phyloP scores from a whole-genome alignment of 2,329 filamentous ascomycete genomes.

The Microcyclospora tardicrescens region DNA sequence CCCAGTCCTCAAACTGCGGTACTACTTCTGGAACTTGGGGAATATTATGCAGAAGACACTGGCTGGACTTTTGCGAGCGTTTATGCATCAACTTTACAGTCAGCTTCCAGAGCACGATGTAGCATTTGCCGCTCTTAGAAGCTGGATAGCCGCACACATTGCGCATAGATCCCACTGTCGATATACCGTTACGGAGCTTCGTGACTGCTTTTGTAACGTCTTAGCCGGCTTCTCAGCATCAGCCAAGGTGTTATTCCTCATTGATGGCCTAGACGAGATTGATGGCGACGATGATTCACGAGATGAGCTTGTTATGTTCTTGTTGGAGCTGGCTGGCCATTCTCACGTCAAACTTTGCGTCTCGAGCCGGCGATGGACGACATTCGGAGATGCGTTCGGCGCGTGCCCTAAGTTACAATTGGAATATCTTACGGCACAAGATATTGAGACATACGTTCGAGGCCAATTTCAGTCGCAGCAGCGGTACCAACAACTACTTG shows the following conservation, averaged over 20 bases:
- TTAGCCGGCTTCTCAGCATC: not conserved
- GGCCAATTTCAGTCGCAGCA: conserved; percentile 7
- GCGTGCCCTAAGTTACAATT: not conserved
- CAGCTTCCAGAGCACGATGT: not conserved
- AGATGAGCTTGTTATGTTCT: not conserved
- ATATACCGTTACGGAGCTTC: no score
- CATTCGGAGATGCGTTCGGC: conserved; percentile 1
- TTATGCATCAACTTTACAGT: conserved; percentile 1
- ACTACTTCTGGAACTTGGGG: conserved; percentile 2
- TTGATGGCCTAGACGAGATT: conserved; percentile 7
- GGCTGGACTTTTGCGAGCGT: not conserved
- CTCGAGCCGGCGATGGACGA: conserved; percentile 5
- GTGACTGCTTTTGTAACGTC: not conserved
- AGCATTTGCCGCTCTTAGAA: not conserved
- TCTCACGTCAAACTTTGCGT: conserved; percentile 3
- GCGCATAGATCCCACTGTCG: no score
- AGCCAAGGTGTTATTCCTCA: conserved; percentile 1
- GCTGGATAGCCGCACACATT: not conserved
- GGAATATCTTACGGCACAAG: conserved; percentile 1
- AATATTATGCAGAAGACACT: not conserved
- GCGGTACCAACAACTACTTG: conserved; percentile 3
- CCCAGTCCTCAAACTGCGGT: not conserved
- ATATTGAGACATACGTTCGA: conserved; percentile 8
- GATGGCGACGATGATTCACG: conserved; percentile 1
- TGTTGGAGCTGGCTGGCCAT: not conserved